A percentile compares a stretch with the other conserved stretches of the same genome.
These are phyloP conservation scores for Trichoderma gamsii DNA, from an alignment of 495 filamentous ascomycete genomes.

Conservation along the genomic window DNA sequence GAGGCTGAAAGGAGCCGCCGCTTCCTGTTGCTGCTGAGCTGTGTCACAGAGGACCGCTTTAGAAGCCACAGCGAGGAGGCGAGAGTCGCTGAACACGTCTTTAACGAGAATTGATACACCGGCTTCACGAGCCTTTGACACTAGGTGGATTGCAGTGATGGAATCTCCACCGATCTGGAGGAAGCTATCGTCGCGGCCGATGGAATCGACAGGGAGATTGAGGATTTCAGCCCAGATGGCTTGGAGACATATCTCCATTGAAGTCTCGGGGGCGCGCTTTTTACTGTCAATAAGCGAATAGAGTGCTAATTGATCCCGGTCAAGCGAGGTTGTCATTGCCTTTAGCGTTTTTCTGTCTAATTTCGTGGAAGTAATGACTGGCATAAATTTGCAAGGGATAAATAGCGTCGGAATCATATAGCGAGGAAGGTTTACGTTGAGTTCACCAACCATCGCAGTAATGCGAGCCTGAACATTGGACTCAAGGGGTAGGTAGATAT, in stretches of 20 bases:
- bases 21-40: not conserved
- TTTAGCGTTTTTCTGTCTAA: conserved; percentile 8
- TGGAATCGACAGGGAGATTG: conserved; percentile 30
- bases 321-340: not conserved
- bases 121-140: conserved; percentile 33
- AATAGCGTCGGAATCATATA: conserved; percentile 43
- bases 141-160: conserved; percentile 34
- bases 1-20: not conserved
- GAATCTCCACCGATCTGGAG: conserved; percentile 39
- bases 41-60: not conserved
- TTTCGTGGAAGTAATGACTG: conserved; percentile 8
- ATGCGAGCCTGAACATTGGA: conserved; percentile 35
- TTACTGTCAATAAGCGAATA: conserved; percentile 26
- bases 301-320: conserved; percentile 16
- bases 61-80: conserved; percentile 11
- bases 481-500: not conserved
- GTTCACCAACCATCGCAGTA: conserved; percentile 80
- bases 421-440: conserved; percentile 83
- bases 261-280: conserved; percentile 12
- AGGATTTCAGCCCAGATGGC: conserved; percentile 33
- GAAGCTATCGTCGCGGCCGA: conserved; percentile 41
- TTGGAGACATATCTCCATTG: conserved; percentile 14
- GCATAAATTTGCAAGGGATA: conserved; percentile 32
- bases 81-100: conserved; percentile 19
- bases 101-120: conserved; percentile 32